Conservation (phyloP, 371 early-diverging fungal genomes). For the Lichtheimia ramosa region DNA sequence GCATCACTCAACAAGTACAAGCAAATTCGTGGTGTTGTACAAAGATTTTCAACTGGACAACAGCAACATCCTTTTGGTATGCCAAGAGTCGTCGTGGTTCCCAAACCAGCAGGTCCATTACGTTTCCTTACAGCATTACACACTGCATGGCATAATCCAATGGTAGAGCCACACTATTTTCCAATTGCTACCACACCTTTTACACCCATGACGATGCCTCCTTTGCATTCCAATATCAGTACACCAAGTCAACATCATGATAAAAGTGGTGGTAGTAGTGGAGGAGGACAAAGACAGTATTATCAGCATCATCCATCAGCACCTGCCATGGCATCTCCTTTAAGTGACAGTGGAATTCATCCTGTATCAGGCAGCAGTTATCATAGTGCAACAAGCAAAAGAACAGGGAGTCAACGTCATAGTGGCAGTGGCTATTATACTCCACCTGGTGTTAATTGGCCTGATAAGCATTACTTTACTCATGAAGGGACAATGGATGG, state of each 20-base stretch:
- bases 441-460: too few relatives aligned
- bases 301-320: not conserved
- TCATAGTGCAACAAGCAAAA: too few relatives aligned
- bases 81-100: conserved; percentile 62
- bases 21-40: conserved; percentile 56
- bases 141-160: conserved; percentile 56
- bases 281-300: not conserved
- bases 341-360: not conserved
- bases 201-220: conserved; percentile 23
- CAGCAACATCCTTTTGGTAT: conserved; percentile 16
- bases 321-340: not conserved
- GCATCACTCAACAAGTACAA: conserved; percentile 58
- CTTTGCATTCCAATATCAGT: not conserved
- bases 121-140: conserved; percentile 64
- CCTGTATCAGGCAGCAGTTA: too few relatives aligned
- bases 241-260: not conserved
- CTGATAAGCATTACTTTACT: too few relatives aligned
- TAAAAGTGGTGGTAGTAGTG: too few relatives aligned
- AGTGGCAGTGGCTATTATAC: too few relatives aligned
- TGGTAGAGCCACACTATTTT: conserved; percentile 57
- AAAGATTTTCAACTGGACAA: conserved; percentile 22
- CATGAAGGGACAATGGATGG: too few relatives aligned
- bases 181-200: conserved; percentile 65
- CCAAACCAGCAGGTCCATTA: conserved; percentile 69
- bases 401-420: too few relatives aligned